Conservation (phyloP, 1,284 basidiomycete genomes). For the Ustilago cynodontis region DNA sequence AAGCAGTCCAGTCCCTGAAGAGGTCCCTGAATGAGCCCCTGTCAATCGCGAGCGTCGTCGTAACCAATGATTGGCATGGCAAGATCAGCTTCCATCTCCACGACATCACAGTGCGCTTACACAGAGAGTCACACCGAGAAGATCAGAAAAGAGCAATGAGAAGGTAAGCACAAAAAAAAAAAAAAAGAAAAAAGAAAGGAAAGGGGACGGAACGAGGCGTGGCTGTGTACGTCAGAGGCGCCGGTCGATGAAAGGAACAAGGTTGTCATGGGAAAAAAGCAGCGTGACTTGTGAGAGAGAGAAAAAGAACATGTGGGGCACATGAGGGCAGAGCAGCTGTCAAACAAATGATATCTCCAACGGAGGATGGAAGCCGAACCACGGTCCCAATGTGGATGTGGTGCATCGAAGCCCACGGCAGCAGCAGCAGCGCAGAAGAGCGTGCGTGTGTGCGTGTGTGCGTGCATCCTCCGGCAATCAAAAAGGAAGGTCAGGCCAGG, state of each 20-base stretch:
- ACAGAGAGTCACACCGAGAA: no score
- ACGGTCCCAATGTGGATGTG: neutral
- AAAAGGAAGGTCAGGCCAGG: neutral
- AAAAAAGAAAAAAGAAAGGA: no score
- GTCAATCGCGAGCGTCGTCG: neutral
- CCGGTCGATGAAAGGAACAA: constrained; percentile 6
- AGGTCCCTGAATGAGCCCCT: neutral
- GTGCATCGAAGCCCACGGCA: neutral
- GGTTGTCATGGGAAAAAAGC: neutral
- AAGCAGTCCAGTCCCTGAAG: neutral
- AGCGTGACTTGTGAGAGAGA: neutral
- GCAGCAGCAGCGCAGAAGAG: neutral
- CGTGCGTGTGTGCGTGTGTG: no score
- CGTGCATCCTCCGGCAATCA: constrained; percentile 1
- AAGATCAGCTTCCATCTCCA: no score
- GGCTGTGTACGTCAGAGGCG: constrained; percentile 17
- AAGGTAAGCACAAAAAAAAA: no score
- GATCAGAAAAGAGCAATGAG: no score
- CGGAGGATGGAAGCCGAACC: constrained; percentile 10
- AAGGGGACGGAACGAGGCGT: neutral
- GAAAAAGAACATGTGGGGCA: neutral
- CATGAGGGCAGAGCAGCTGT: neutral
- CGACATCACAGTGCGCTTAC: no score
- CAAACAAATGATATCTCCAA: constrained; percentile 6
- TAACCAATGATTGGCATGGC: constrained; percentile 5